Conservation (phyloP, 305 asterid genomes). For the Fraxinus velutina region DNA sequence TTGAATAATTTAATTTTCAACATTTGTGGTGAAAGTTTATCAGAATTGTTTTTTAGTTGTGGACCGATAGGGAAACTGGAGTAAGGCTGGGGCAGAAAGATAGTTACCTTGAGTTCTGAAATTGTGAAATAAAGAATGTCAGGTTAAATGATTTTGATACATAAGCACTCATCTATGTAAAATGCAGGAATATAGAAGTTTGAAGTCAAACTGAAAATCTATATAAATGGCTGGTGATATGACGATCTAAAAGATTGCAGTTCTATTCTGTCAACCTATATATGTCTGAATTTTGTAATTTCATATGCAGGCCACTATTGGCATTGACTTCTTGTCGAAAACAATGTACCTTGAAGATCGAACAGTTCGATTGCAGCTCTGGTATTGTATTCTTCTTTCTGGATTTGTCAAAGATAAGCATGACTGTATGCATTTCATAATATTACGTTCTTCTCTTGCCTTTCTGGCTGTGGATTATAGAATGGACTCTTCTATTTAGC, state of each 20-base stretch:
- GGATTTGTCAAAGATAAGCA: background rate
- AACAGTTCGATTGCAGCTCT: constrained; percentile 50
- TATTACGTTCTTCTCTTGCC: background rate
- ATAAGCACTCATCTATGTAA: background rate
- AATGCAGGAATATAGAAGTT: background rate
- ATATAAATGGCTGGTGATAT: background rate
- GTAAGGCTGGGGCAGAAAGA: background rate
- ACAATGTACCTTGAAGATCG: constrained; percentile 55
- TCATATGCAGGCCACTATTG: constrained; percentile 43
- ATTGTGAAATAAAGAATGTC: background rate
- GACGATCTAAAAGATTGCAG: background rate
- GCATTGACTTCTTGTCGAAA: constrained; percentile 48
- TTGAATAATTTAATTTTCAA: background rate
- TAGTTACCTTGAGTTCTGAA: background rate
- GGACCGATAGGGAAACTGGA: background rate
- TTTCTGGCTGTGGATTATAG: background rate
- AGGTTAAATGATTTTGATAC: background rate
- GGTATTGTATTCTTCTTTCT: constrained; percentile 27
- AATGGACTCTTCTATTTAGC: too few species aligned
- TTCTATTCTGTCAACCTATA: background rate
- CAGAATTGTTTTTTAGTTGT: background rate
- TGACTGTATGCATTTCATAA: background rate
- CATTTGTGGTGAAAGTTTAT: background rate
- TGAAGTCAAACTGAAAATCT: background rate
- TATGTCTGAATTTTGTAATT: constrained; percentile 1